Base-by-base conservation (phyloP, 345 rosid genomes). In the Corchorus capsularis region DNA sequence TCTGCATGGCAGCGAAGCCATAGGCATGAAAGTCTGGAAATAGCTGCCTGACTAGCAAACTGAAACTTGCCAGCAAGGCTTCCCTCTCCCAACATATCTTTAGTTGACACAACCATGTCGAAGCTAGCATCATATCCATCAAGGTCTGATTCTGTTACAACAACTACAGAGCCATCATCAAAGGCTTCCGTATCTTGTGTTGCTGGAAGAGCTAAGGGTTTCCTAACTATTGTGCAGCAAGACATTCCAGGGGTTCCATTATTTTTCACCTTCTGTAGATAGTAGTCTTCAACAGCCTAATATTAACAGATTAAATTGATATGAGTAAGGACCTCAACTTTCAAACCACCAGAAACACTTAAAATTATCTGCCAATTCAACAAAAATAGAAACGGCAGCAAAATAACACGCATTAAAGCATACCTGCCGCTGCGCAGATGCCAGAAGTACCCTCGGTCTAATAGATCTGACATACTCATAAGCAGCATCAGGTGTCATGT, bases 391-490 rank as follows among this genome's bases (percentile, higher is more conserved):
- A 73, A 61, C 50, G 55, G n/a, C 3, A 39, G 22, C 11, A 7
- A 45, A 67, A 68, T 8, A 54, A 53, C 4, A 71, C 20, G 11
- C 50, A 56, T 39, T 45, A 12, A 13, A 10, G 8, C 22, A 9
- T 77, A 89, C 95, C 90, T 77, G 81, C 87, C 84, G 76, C 78
- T 91, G 92, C 1, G 93, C 86, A 77, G 84, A 69, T 62, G 89
- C 90, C 20, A 91, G 77, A 57, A 85, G 88, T 64, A 89, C 95
- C 67, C 89, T 86, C 5, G 92, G 90, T 60, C 93, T 79, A 77
- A 87, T 86, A 55, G 90, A 89, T 74, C 87, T 84, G 32, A 89
- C 89, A 66, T 89, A 85, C 27, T 80, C 86, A 61, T 83, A 89
- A 67, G 93, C 95, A 50, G 78, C 72, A 70, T 83, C 82, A 57